Evolutionary conservation across 2,329 filamentous ascomycete species (phyloP), one percentile per base, ranked within the genome.

Genomic region (Aspergillus sp.): DNA sequence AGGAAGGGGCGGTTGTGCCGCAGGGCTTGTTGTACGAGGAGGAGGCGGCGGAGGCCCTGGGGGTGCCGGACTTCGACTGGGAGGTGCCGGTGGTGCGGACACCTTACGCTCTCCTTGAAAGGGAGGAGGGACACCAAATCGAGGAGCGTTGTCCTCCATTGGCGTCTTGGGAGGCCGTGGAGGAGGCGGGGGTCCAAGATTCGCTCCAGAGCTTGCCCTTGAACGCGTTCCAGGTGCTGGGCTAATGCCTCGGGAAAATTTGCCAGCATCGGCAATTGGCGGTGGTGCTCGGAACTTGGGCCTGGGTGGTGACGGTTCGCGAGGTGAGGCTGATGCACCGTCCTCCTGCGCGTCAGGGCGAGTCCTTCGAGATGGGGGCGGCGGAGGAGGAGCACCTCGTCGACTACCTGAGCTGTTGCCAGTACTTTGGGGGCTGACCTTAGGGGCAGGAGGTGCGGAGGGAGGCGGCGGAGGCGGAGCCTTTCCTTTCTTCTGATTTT

Each of bases 261-360:
- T 95, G 33, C 93, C 93, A 49, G 93, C 93, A 66, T 95, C 90
- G 47, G 88, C 82, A 50, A 97, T 71, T 2, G 91, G 88, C 30
- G 93, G 93, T 41, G 93, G 93, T 7, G 88, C 91, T 55, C 83
- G 80, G 72, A 95, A 97, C 58, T 78, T 79, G 7, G 82, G 81
- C 45, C 84, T 79, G 19, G 84, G 81, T 10, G 88, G 87, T 12
- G 84, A 83, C 12, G 85, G 80, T 50, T 88, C 85, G 61, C 83
- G 78, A 25, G 85, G 79, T n/a, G 86, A 81, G 33, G 73, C 71
- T 13, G 73, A 69, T 74, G 65, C 75, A 67, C 67, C 79, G 73
- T 75, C 85, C 68, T 68, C 83, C 68, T 58, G 83, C 60, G 59
- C 56, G 43, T 76, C 74, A 32, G 64, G 54, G 17, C 65, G 67